A percentile compares a stretch with the other conserved stretches of the same genome.
Evolutionary conservation across 2,329 filamentous ascomycete genomes (phyloP).

Genomic region (Xylaria sp.): DNA sequence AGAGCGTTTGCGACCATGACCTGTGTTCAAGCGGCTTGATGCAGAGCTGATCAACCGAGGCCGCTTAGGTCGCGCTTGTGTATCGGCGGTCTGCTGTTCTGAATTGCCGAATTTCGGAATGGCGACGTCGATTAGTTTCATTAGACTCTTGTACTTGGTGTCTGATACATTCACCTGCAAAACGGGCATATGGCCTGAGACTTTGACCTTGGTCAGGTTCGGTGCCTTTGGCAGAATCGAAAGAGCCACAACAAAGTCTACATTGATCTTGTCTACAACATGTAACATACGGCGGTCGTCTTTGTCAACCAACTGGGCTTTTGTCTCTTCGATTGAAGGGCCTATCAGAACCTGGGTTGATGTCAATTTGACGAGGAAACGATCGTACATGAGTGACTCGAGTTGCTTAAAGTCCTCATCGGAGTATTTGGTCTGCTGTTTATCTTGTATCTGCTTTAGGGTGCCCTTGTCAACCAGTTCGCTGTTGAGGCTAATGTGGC

Average conservation of each 20-base stretch:
- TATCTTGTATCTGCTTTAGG: constrained; percentile 87
- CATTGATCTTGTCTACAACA: constrained; percentile 95
- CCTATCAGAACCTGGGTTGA: constrained; percentile 97
- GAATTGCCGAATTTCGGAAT: constrained; percentile 81
- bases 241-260: constrained; percentile 94
- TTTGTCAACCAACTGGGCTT: constrained; percentile 77
- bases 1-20: constrained; percentile 68
- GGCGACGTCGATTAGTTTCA: constrained; percentile 95
- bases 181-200: constrained; percentile 91
- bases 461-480: constrained; percentile 93
- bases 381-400: constrained; percentile 97
- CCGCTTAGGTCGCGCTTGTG: constrained; percentile 51
- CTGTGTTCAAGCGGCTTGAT: constrained; percentile 59
- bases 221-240: constrained; percentile 97
- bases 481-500: constrained; percentile 93
- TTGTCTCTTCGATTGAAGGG: constrained; percentile 90
- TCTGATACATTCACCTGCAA: constrained; percentile 94
- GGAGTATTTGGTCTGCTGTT: constrained; percentile 87
- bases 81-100: constrained; percentile 48
- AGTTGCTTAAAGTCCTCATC: constrained; percentile 89
- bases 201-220: constrained; percentile 88
- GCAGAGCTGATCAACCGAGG: constrained; percentile 60
- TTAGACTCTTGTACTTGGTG: constrained; percentile 94
- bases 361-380: constrained; percentile 90
- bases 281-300: constrained; percentile 79